Evolutionary conservation across 192 early-diverging fungal species (phyloP).

Genomic region (Chytriomyces confervae): DNA sequence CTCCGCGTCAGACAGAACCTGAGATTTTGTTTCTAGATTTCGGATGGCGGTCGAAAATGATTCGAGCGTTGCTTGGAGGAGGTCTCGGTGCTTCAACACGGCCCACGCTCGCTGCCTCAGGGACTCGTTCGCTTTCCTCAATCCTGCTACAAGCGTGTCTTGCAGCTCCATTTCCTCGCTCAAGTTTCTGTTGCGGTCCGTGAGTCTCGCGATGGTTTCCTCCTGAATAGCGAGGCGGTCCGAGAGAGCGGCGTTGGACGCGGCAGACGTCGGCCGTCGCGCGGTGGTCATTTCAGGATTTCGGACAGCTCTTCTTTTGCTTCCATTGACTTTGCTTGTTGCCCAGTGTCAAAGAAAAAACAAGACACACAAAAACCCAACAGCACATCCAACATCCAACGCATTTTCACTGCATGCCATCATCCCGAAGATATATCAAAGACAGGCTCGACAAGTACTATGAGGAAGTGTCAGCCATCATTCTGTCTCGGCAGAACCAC

Average conservation of each 20-base stretch:
- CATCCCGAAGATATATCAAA: constrained; percentile 22
- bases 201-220: constrained; percentile 9
- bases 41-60: too few species aligned
- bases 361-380: too few species aligned
- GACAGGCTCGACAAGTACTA: constrained; percentile 77
- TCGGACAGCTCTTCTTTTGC: too few species aligned
- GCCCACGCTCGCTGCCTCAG: background rate
- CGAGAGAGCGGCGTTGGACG: background rate
- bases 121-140: background rate
- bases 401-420: constrained; percentile 2
- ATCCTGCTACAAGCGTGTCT: background rate
- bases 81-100: background rate
- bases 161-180: constrained; percentile 11
- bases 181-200: background rate
- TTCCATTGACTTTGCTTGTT: too few species aligned
- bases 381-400: too few species aligned
- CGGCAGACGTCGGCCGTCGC: too few species aligned
- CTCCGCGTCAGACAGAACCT: too few species aligned
- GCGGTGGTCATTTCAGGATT: too few species aligned
- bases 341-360: too few species aligned
- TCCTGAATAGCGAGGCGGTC: constrained; percentile 1
- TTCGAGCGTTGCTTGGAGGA: too few species aligned
- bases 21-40: too few species aligned
- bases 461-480: constrained; percentile 72
- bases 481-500: constrained; percentile 79